Evolutionary conservation across 1,139 yeast genomes (phyloP).

Genomic region (Nematodospora anomalae): DNA sequence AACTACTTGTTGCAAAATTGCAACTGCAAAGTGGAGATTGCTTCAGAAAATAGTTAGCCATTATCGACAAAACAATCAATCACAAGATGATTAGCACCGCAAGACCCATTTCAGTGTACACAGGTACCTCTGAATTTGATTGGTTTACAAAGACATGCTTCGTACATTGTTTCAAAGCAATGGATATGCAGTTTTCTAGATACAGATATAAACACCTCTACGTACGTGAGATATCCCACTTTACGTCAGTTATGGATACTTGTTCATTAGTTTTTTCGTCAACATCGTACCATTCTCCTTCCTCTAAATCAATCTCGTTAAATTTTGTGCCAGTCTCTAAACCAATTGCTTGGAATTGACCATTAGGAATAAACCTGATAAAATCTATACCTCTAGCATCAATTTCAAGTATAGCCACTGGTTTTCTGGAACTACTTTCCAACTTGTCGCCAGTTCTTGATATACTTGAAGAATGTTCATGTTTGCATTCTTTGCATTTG

Average conservation of each 20-base stretch:
- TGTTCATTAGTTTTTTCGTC: constrained; percentile 83
- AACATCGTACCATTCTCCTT: constrained; percentile 92
- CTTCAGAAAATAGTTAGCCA: too few species aligned
- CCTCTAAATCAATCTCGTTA: constrained; percentile 67
- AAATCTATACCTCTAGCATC: constrained; percentile 88
- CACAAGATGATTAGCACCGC: too few species aligned
- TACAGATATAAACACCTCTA: too few species aligned
- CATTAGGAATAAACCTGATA: constrained; percentile 65
- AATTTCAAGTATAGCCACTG: constrained; percentile 57
- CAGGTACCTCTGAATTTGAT: too few species aligned
- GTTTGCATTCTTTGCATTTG: constrained; percentile 68
- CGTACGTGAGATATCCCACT: constrained; percentile 42
- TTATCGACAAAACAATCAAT: too few species aligned
- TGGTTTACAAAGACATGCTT: too few species aligned
- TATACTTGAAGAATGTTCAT: constrained; percentile 41
- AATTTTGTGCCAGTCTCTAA: constrained; percentile 53
- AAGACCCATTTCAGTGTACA: too few species aligned
- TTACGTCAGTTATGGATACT: constrained; percentile 73
- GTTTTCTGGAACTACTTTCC: constrained; percentile 24
- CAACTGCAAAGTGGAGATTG: too few species aligned
- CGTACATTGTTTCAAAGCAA: too few species aligned
- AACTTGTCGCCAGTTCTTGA: constrained; percentile 32
- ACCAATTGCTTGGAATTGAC: constrained; percentile 64
- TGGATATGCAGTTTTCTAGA: too few species aligned
- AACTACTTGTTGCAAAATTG: too few species aligned